These are phyloP conservation scores for Elsinoe batatas DNA, from an alignment of 2,329 filamentous ascomycete genomes.

Conservation along the genomic window DNA sequence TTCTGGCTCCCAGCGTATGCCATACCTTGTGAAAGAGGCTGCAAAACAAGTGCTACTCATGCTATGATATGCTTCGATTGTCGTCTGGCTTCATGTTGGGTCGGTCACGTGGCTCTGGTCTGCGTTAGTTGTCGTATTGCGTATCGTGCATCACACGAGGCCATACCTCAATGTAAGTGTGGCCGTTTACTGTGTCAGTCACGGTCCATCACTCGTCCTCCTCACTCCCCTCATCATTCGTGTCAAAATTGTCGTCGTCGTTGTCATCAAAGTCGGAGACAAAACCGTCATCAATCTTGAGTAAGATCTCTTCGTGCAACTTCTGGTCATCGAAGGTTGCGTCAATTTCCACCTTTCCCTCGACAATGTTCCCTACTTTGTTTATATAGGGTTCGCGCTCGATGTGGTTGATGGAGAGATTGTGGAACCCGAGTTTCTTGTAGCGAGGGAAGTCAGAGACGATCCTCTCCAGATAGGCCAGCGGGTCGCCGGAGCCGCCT, in stretches of 20 bases:
- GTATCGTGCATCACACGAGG: too few relatives aligned
- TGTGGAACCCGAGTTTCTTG: background rate
- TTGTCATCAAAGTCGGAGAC: background rate
- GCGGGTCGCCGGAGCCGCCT: background rate
- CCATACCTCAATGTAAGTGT: too few relatives aligned
- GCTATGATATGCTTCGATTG: too few relatives aligned
- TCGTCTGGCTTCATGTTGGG: too few relatives aligned
- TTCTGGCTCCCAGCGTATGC: too few relatives aligned
- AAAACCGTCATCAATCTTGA: background rate
- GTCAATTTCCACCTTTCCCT: background rate
- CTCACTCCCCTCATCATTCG: background rate
- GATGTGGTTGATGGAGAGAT: background rate
- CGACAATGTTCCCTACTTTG: background rate
- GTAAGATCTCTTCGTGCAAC: background rate
- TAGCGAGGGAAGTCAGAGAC: background rate
- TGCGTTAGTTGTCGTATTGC: too few relatives aligned
- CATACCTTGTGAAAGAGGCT: too few relatives aligned
- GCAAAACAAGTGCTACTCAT: too few relatives aligned
- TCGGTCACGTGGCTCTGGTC: too few relatives aligned
- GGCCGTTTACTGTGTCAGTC: too few relatives aligned
- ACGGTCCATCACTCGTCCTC: background rate
- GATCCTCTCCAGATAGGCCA: background rate
- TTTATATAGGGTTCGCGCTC: background rate
- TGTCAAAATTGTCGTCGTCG: background rate
- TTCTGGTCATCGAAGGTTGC: background rate